Base-by-base conservation (phyloP, 495 filamentous ascomycete species). In the Penicillium riverlandense region DNA sequence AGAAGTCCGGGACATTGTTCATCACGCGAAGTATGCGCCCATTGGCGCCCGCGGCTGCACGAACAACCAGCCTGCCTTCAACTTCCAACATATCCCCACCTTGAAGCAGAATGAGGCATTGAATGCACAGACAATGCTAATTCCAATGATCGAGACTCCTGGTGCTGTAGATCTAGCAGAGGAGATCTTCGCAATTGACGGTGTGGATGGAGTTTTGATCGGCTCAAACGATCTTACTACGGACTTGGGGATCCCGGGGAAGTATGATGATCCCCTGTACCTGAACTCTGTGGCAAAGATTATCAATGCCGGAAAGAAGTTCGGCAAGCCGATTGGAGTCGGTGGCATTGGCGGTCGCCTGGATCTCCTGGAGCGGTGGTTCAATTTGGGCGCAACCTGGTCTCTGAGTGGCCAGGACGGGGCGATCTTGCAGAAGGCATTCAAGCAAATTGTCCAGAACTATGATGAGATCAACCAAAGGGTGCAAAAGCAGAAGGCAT, bases 101-200 rank as follows among this genome's bases (percentile, higher is more conserved):
- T 14, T 54, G 11, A 38, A 48, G 48, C 54, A 58, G 22, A 60
- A 61, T 42, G 50, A 48, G 30, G 40, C 51, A 8, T 28, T 59
- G n/a, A 65, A 61, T 35, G 6, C 13, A 1, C 43, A 61, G 36
- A 57, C 57, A 0, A 61, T 62, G 59, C 16, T 60, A 5, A 59
- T 65, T 38, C 52, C 52, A 1, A 65, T 65, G 61, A 61, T 65
- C 48, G 61, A 65, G 44, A 62, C 61, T 1, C 54, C 50, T 6
- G 42, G 22, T 15, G 59, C 54, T 11, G 54, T 65, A 11, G 59
- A 59, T 11, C 29, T 55, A 1, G 54, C 48, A 11, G 61, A 65
- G 10, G 61, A 65, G 29, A 53, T 57, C 29, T 41, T 55, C 12
- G 54, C 56, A 0, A 33, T 59, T 14, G 59, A 62, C 4, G 54